Percentiles rank a stretch among this genome's conserved stretches.
phyloP scores from a whole-genome alignment of 2,329 filamentous ascomycete genomes.

The Ophiocordyceps camponoti-saundersi region DNA sequence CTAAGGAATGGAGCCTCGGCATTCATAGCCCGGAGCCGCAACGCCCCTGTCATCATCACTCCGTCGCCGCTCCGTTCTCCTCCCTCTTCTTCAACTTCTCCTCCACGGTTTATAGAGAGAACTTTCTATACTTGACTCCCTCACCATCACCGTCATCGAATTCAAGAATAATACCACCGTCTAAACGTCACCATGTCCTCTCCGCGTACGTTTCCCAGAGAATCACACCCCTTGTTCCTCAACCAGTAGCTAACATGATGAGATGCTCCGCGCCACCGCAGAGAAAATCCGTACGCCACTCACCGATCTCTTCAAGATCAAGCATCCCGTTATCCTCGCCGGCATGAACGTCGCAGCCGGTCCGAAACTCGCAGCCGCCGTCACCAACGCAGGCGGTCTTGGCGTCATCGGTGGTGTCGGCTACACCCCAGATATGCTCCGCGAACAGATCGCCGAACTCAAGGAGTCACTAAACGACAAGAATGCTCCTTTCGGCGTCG shows the following conservation, averaged over 20 bases:
- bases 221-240: not conserved
- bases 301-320: slow-evolving; percentile 95
- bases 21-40: not conserved
- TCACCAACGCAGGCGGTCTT: slow-evolving; percentile 90
- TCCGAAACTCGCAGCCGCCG: slow-evolving; percentile 87
- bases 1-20: slow-evolving; percentile 1
- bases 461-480: slow-evolving; percentile 80
- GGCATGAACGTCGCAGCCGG: slow-evolving; percentile 99
- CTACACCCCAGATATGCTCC: slow-evolving; percentile 94
- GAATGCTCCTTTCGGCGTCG: slow-evolving; percentile 88
- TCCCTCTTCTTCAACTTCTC: not conserved
- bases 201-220: slow-evolving; percentile 45
- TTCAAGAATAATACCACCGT: not conserved
- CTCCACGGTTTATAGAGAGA: too few relatives aligned
- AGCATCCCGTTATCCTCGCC: slow-evolving; percentile 86
- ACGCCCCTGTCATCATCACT: not conserved
- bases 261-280: slow-evolving; percentile 2
- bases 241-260: not conserved
- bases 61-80: not conserved
- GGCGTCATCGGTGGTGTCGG: slow-evolving; percentile 92
- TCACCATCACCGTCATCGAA: not conserved
- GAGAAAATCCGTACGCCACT: slow-evolving; percentile 65
- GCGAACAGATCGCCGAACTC: slow-evolving; percentile 85
- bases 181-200: slow-evolving; percentile 47
- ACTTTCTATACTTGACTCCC: not conserved